These are phyloP conservation scores for Xerocomus potaroensis DNA, from an alignment of 768 basidiomycete species.

Conservation along the genomic window DNA sequence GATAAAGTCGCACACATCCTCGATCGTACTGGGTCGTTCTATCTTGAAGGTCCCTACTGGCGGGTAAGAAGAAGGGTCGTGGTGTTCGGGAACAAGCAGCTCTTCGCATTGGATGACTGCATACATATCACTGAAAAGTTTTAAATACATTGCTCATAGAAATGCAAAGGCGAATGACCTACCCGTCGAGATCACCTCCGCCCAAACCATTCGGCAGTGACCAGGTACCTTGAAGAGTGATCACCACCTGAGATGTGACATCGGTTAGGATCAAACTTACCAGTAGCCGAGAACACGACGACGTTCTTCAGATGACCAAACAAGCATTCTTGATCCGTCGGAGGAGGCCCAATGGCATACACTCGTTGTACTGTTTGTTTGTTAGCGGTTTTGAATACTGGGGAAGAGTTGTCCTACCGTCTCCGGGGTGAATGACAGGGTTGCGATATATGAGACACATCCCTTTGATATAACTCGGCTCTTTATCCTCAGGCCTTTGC, in stretches of 20 bases:
- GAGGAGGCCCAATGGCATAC: constrained; percentile 67
- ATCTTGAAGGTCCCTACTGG: constrained; percentile 36
- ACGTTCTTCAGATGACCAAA: constrained; percentile 64
- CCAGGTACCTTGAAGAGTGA: constrained; percentile 41
- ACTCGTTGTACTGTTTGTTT: constrained; percentile 57
- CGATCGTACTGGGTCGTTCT: constrained; percentile 47
- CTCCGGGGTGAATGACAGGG: constrained; percentile 74
- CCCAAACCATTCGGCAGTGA: constrained; percentile 67
- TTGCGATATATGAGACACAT: constrained; percentile 62
- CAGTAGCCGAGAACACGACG: constrained; percentile 64
- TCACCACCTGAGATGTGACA: neutral
- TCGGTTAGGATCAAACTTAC: constrained; percentile 31
- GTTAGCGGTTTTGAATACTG: neutral
- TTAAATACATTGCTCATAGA: neutral
- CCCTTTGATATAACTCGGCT: constrained; percentile 57
- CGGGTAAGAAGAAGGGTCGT: constrained; percentile 51
- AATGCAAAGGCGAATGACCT: constrained; percentile 11
- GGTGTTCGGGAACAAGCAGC: constrained; percentile 50
- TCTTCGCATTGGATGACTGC: constrained; percentile 53
- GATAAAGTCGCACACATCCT: constrained; percentile 76
- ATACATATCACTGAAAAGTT: constrained; percentile 51
- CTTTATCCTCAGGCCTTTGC: constrained; percentile 44
- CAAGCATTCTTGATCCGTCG: constrained; percentile 47
- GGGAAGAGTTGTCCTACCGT: constrained; percentile 40
- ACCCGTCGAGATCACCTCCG: constrained; percentile 84